phyloP scores from a whole-genome alignment of 208 protist species.

The Wallacemonas sp. region DNA sequence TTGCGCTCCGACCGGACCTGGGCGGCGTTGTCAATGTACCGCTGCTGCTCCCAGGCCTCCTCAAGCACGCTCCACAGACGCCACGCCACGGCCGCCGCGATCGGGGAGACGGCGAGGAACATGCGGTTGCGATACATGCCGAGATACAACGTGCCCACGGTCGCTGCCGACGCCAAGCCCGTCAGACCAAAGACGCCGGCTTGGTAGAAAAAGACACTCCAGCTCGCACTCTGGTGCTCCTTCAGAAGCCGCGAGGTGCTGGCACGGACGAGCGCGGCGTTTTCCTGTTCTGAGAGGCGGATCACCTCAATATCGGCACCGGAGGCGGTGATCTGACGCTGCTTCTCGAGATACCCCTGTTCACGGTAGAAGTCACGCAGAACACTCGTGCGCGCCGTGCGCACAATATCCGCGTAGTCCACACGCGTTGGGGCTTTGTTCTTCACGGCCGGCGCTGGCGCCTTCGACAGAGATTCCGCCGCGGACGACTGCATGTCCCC shows the following conservation, averaged over 20 bases:
- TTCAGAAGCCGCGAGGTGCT: slow-evolving; percentile 69
- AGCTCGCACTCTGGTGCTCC: slow-evolving; percentile 69
- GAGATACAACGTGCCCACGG: slow-evolving; percentile 58
- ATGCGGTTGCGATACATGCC: slow-evolving; percentile 71
- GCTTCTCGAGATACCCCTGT: slow-evolving; percentile 34
- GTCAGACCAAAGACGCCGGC: slow-evolving; percentile 70
- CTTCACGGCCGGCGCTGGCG: slow-evolving; percentile 58
- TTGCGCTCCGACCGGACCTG: slow-evolving; percentile 62
- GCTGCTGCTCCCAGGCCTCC: slow-evolving; percentile 74
- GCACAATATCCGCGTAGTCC: slow-evolving; percentile 59
- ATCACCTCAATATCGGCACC: slow-evolving; percentile 64
- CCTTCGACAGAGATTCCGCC: slow-evolving; percentile 36
- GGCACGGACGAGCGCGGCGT: slow-evolving; percentile 31
- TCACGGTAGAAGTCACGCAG: slow-evolving; percentile 65
- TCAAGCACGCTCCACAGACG: slow-evolving; percentile 73
- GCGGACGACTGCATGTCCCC: slow-evolving; percentile 46
- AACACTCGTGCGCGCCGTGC: slow-evolving; percentile 44
- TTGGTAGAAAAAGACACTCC: slow-evolving; percentile 72
- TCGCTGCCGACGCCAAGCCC: slow-evolving; percentile 56
- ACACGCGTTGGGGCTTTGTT: slow-evolving; percentile 33
- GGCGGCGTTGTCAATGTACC: slow-evolving; percentile 79
- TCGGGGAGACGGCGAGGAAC: slow-evolving; percentile 65
- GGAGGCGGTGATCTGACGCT: slow-evolving; percentile 18
- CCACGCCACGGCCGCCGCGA: slow-evolving; percentile 64
- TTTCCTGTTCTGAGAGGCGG: slow-evolving; percentile 16